Conservation (phyloP, 768 basidiomycete species). For the Cyclocybe aegerita region DNA sequence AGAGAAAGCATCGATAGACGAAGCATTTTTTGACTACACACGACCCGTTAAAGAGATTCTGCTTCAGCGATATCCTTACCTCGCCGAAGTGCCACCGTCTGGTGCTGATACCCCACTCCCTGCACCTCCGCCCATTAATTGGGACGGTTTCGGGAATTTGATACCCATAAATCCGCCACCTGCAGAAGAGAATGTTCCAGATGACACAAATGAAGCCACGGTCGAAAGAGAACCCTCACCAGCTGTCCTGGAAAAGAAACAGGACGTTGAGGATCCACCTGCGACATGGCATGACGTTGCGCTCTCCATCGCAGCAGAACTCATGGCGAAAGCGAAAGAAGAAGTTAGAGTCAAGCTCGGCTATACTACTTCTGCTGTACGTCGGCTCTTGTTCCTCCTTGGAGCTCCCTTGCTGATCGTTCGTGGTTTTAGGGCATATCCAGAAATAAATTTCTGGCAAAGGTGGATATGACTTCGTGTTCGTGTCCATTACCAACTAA, state of each 20-base stretch:
- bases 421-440: conserved; percentile 67
- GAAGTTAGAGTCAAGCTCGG: conserved; percentile 71
- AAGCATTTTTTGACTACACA: conserved; percentile 93
- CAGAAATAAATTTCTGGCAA: conserved; percentile 93
- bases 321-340: conserved; percentile 74
- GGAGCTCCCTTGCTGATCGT: neutral
- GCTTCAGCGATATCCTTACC: conserved; percentile 73
- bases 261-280: conserved; percentile 26
- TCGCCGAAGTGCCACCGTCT: conserved; percentile 67
- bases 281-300: conserved; percentile 92
- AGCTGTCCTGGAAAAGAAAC: neutral
- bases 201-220: neutral
- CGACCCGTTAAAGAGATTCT: conserved; percentile 74
- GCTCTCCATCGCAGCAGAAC: conserved; percentile 81
- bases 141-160: conserved; percentile 60
- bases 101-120: conserved; percentile 81
- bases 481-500: neutral
- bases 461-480: conserved; percentile 46
- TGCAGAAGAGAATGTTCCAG: conserved; percentile 14
- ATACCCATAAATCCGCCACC: conserved; percentile 50
- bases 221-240: neutral
- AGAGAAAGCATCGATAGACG: conserved; percentile 99
- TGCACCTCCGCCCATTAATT: conserved; percentile 61
- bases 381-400: conserved; percentile 21
- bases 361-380: conserved; percentile 92